These are phyloP conservation scores for Leccinum barrowsii DNA, from an alignment of 768 basidiomycete genomes.

Conservation along the genomic window DNA sequence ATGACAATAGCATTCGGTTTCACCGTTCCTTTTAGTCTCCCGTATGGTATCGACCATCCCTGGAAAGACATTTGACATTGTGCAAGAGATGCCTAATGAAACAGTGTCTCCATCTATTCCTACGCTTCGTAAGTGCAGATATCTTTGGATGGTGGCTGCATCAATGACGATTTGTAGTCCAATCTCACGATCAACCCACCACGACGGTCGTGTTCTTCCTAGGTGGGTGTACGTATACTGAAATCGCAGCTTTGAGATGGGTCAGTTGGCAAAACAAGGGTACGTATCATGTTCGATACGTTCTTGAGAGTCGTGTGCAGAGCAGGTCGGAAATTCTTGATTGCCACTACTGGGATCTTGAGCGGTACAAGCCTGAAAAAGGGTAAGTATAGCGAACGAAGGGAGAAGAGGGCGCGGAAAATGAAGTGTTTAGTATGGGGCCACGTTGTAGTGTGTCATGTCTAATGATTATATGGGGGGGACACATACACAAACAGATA, in stretches of 20 bases:
- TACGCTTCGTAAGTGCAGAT: conserved; percentile 33
- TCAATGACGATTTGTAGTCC: conserved; percentile 31
- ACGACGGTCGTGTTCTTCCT: conserved; percentile 95
- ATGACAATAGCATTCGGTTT: background rate
- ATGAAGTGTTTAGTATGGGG: conserved; percentile 33
- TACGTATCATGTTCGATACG: conserved; percentile 24
- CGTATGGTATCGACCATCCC: conserved; percentile 65
- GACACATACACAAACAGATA: background rate
- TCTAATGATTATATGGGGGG: background rate
- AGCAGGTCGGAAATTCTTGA: conserved; percentile 79
- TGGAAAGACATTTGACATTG: conserved; percentile 81
- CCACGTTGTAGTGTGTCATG: conserved; percentile 4
- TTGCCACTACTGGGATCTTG: conserved; percentile 89
- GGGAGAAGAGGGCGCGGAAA: conserved; percentile 25
- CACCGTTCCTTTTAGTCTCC: background rate
- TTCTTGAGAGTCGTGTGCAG: background rate
- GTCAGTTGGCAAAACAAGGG: conserved; percentile 83
- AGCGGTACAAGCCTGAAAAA: conserved; percentile 74
- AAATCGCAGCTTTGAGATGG: conserved; percentile 94
- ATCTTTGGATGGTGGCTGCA: background rate
- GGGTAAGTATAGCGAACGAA: conserved; percentile 55
- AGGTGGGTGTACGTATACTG: conserved; percentile 96
- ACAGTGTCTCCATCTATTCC: conserved; percentile 27
- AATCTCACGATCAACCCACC: conserved; percentile 55
- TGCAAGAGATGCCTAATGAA: conserved; percentile 40